Evolutionary conservation across 1,284 basidiomycete species (phyloP).

Genomic region (Stygiomarasmius scandens): DNA sequence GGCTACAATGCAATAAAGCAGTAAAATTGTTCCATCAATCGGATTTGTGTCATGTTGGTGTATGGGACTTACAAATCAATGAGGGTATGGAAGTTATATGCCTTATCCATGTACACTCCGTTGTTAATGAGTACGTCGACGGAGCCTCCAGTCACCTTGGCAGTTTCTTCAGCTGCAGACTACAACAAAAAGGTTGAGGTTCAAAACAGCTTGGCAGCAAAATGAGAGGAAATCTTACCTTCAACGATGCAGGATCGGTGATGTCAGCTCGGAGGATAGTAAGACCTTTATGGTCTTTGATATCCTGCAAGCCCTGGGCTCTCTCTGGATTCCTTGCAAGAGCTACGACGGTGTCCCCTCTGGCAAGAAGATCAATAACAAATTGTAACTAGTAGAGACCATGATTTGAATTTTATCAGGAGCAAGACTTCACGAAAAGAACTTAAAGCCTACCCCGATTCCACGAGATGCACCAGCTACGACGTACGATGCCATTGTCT

Average conservation of each 20-base stretch:
- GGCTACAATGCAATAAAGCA: not conserved
- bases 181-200: not conserved
- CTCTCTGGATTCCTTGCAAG: conserved; percentile 31
- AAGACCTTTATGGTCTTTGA: conserved; percentile 26
- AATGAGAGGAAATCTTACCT: conserved; percentile 18
- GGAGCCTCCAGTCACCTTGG: conserved; percentile 30
- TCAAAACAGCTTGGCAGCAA: not conserved
- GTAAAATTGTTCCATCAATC: not conserved
- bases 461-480: conserved; percentile 33
- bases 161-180: conserved; percentile 23
- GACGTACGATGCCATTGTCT: conserved; percentile 30
- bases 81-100: conserved; percentile 14
- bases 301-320: conserved; percentile 19
- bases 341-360: conserved; percentile 34
- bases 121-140: conserved; percentile 41
- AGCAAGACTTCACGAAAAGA: not conserved
- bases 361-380: conserved; percentile 29
- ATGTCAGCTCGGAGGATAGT: conserved; percentile 36
- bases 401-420: not conserved
- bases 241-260: conserved; percentile 27
- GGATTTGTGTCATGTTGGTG: no score
- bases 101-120: conserved; percentile 22
- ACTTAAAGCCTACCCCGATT: conserved; percentile 32
- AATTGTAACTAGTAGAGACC: conserved; percentile 33
- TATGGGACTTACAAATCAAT: conserved; percentile 17